These are phyloP conservation scores for Fomitiporia mediterranea DNA, from an alignment of 1,284 basidiomycete genomes.

Conservation along the genomic window DNA sequence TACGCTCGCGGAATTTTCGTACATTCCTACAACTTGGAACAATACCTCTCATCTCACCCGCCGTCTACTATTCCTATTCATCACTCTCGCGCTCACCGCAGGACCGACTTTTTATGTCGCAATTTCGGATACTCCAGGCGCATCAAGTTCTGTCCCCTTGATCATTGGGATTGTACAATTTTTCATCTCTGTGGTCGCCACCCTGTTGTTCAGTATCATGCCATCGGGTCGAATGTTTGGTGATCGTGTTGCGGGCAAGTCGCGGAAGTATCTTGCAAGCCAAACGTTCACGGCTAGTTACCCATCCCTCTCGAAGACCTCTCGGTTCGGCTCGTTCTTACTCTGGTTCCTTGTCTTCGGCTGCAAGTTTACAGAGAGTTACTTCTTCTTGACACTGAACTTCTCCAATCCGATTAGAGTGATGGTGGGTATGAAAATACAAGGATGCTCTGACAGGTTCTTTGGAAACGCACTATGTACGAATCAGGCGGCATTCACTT, in stretches of 20 bases:
- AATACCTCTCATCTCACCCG: constrained; percentile 91
- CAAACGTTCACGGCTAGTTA: constrained; percentile 97
- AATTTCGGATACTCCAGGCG: constrained; percentile 53
- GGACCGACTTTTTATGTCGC: constrained; percentile 92
- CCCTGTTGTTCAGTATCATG: constrained; percentile 79
- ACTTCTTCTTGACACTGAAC: constrained; percentile 93
- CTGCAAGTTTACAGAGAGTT: constrained; percentile 92
- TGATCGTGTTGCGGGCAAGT: constrained; percentile 89
- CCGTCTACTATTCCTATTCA: constrained; percentile 76
- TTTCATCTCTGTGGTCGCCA: constrained; percentile 79
- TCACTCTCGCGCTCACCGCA: constrained; percentile 80
- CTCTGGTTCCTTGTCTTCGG: constrained; percentile 90
- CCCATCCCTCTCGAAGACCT: constrained; percentile 55
- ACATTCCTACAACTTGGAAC: constrained; percentile 96
- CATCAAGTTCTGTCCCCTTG: constrained; percentile 68
- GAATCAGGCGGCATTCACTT: constrained; percentile 88
- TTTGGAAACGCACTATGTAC: constrained; percentile 78
- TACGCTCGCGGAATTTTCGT: constrained; percentile 89
- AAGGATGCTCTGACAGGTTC: constrained; percentile 78
- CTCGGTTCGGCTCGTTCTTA: constrained; percentile 67
- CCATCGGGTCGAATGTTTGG: constrained; percentile 95
- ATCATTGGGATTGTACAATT: constrained; percentile 93
- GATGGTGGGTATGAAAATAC: constrained; percentile 92
- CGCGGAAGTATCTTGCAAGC: constrained; percentile 89
- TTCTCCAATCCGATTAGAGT: constrained; percentile 86